Evolutionary conservation across 2,329 filamentous ascomycete species (phyloP), one percentile per base, ranked within the genome.

Genomic region (Aspergillus novoparasiticus): DNA sequence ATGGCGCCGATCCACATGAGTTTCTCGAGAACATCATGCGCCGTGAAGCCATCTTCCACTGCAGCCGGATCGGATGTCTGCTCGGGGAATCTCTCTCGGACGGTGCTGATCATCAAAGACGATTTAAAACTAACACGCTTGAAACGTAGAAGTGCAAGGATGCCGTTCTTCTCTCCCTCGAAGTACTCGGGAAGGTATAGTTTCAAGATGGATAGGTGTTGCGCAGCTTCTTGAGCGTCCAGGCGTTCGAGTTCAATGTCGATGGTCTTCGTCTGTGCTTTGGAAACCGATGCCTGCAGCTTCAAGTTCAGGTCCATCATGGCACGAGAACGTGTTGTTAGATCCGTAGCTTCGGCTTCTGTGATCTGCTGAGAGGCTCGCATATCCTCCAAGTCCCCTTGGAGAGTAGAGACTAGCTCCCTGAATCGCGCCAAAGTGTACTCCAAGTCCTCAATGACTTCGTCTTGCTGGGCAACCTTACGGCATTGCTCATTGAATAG

Each of bases 221-320:
- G 91, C 45, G 89, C 85, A 2, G 93, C 92, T 80, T 98, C 93
- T 71, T 96, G 90, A 0, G 94, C 93, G 71, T 96, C 93, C 73
- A 98, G 86, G 61, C 91, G 90, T 59, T 90, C 87, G 62, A 98
- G 82, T 76, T 98, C 94, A 34, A 97, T 84, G 69, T 97, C 94
- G 66, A 99, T 96, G 0, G 93, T 93, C 81, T 97, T 98, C 72
- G 92, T 89, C 76, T 97, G 94, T 3, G 94, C 91, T 81, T 97
- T 97, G 46, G 93, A 87, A 12, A 93, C 93, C 14, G 93, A 96
- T 61, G 91, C 87, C 73, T 97, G 94, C 50, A 99, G 85, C 79
- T 96, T 96, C 85, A 94, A 87, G 78, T 98, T 98, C 53, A 99
- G 85, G 73, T 99, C 94, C 87, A 97, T 91, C 90, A 99, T 96